Base-by-base conservation (phyloP, 2,329 filamentous ascomycete species). In the Xylaria sp. region DNA sequence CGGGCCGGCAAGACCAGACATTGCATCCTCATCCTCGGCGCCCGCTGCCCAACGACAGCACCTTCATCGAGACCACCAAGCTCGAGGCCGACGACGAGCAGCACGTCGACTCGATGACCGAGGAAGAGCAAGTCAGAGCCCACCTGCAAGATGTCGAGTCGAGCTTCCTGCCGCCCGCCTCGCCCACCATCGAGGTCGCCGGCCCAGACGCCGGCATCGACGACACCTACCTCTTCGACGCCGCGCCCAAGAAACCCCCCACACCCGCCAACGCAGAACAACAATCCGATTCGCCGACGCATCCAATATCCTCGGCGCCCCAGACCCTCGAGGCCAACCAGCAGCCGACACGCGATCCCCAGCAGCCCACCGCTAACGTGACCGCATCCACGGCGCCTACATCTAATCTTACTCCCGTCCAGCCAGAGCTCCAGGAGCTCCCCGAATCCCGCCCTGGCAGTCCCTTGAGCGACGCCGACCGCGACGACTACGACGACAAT, bases 131-230 rank as follows among this genome's bases (percentile, higher is more conserved):
- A 52, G 83, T 89, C 23, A 82, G 84, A 70, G 84, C 85, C 64
- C 88, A 90, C 75, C 78, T 91, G 23, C 84, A 86, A 73, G 89
- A 91, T 74, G 84, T 90, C 70, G 89, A 91, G 75, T 91, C 89
- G 41, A 91, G 89, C 79, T 91, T 91, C 75, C 77, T 89, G 64
- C 86, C 87, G 1, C 83, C 85, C 6, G 77, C 87, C 6, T 90
- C 89, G 8, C 88, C 89, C 13, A 83, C 89, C 18, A 84, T 90
- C 56, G 83, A 74, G 18, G 70, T 75, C n/a, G 56, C 83, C 43
- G 81, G 83, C 60, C 79, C 82, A 10, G 79, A 82, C 41, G 81
- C 81, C 71, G 86, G 84, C 57, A 77, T 83, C 64, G 88, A 90
- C 79, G 88, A 90, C 76, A 89, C 87, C 28, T 90, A 84, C 74